Conservation (phyloP, 83 land plant genomes). For the Isoetes engelmannii region DNA sequence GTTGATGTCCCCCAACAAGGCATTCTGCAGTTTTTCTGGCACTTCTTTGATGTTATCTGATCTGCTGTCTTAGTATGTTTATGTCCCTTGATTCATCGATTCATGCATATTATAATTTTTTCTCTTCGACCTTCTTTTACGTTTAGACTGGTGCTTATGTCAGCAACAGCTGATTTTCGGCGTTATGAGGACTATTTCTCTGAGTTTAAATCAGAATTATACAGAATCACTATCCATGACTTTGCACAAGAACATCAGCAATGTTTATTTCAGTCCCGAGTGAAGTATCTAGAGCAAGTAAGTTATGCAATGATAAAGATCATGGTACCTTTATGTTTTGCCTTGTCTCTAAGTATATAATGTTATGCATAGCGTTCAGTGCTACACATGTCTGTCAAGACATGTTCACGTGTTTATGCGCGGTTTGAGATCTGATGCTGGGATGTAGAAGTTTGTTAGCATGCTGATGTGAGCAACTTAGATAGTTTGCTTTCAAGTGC, state of each 20-base stretch:
- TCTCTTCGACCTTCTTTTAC: background rate
- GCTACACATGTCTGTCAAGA: no score
- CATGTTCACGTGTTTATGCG: no score
- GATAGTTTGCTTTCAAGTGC: no score
- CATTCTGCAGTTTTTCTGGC: no score
- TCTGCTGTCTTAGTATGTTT: background rate
- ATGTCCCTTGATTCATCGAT: background rate
- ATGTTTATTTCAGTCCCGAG: conserved; percentile 42
- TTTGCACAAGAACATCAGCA: conserved; percentile 21
- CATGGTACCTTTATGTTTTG: no score
- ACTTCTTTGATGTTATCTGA: no score
- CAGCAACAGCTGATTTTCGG: conserved; percentile 80
- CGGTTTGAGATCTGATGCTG: no score
- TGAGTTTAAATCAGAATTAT: conserved; percentile 53
- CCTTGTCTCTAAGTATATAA: no score
- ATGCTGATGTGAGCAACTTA: no score
- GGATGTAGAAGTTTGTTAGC: no score
- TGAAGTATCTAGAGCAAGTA: conserved; percentile 68
- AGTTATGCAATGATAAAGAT: background rate
- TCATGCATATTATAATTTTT: background rate
- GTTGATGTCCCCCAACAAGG: no score
- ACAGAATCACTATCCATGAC: conserved; percentile 47
- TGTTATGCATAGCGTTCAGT: no score
- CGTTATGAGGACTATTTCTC: conserved; percentile 74
- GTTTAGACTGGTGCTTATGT: conserved; percentile 80